Conservation (phyloP, 2,329 filamentous ascomycete genomes). For the Ilyonectria sp. region DNA sequence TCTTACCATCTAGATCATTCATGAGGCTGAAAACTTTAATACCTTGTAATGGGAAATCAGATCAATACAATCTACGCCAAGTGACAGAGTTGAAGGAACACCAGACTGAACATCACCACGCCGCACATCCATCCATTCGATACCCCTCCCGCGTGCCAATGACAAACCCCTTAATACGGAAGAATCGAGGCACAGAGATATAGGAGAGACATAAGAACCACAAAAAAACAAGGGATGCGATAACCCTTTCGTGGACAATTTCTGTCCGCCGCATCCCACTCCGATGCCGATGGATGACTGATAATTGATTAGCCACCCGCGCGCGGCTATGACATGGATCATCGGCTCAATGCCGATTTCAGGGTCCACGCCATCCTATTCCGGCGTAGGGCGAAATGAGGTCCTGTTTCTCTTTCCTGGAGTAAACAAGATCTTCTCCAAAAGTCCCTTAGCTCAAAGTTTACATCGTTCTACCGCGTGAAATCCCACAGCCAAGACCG, state of each 20-base stretch:
- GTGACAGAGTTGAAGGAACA: no score
- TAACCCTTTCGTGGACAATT: not conserved
- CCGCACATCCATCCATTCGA: no score
- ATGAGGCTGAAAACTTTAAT: no score
- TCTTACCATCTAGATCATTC: no score
- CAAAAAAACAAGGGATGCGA: not conserved
- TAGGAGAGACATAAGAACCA: no score
- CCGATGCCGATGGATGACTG: slow-evolving; percentile 8
- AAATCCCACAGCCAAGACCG: not conserved
- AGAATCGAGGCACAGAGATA: no score
- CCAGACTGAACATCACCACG: no score
- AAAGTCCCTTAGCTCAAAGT: not conserved
- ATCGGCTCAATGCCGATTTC: slow-evolving; percentile 6
- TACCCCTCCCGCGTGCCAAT: no score
- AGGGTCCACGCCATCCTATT: slow-evolving; percentile 7
- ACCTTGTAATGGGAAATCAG: no score
- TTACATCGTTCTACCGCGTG: not conserved
- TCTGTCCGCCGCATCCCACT: slow-evolving; percentile 6
- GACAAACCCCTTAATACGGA: no score
- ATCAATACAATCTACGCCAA: no score
- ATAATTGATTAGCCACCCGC: slow-evolving; percentile 10
- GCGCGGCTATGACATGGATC: slow-evolving; percentile 16
- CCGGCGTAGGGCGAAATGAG: not conserved
- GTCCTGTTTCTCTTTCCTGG: not conserved
- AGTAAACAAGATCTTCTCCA: slow-evolving; percentile 4